Evolutionary conservation across 2,329 filamentous ascomycete species (phyloP), one percentile per base, ranked within the genome.

Genomic region (Diaporthe citrichinensis): DNA sequence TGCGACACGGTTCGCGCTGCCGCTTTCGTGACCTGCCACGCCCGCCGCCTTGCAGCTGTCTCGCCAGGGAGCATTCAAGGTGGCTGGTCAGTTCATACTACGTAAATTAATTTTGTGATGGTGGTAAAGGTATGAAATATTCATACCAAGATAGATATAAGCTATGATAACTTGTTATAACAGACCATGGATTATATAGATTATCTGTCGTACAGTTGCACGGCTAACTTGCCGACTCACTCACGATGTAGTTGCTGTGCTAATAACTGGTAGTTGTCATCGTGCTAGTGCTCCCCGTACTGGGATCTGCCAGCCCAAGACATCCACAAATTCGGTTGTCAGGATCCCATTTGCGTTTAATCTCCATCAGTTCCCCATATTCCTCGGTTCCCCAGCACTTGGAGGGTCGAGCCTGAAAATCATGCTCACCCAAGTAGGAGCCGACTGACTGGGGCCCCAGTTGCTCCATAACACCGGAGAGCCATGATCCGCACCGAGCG

Each of bases 261-360:
- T 44, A 31, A n/a, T n/a, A n/a, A n/a, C 31, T 31, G 5, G 31
- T 5, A 17, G 41, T 4, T 44, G 41, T 14, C 41, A 14, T 44
- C 12, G 14, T 44, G 41, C 41, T 44, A 51, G 4, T 5, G 23
- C 25, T 10, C 9, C 4, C 23, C 49, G 51, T 28, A n/a, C n/a
- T 53, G 53, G 53, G 6, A 55, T 20, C 62, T 6, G 53, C 23
- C 46, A 53, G 46, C n/a, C 62, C 62, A 39, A 68, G 62, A 53
- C 46, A 68, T 8, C 62, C 62, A 46, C 46, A 53, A 7, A 68
- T 53, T 6, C 62, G 46, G 15, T 53, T 28, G 14, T 39, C 46
- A 14, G 62, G 62, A 23, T 68, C 62, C 62, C 62, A 68, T 53
- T 68, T 51, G 23, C 25, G 31, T 12, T 39, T 68, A 3, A 68